A percentile compares a stretch with the other conserved stretches of the same genome.
These are phyloP conservation scores for Alternaria sp. DNA, from an alignment of 2,329 filamentous ascomycete species.

Conservation along the genomic window DNA sequence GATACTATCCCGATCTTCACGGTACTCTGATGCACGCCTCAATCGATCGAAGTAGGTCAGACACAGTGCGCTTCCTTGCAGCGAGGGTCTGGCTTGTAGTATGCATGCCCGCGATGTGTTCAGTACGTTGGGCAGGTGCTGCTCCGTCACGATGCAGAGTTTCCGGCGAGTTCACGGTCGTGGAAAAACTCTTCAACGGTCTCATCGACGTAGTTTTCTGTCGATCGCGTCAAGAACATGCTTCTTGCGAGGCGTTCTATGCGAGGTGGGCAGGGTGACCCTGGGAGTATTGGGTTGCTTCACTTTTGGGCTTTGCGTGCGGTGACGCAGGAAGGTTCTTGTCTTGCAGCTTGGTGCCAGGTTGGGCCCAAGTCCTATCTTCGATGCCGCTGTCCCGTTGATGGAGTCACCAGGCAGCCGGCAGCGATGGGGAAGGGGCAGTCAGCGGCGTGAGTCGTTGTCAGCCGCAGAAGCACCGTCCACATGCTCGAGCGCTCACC, in stretches of 20 bases:
- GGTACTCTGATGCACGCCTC: background rate
- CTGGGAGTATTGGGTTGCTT: constrained; percentile 1
- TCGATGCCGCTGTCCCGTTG: background rate
- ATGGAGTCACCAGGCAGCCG: constrained; percentile 13
- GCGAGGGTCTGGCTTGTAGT: background rate
- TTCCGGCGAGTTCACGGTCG: background rate
- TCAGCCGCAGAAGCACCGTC: constrained; percentile 17
- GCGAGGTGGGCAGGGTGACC: background rate
- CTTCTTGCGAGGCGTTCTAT: background rate
- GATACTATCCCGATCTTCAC: background rate
- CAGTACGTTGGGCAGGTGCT: background rate
- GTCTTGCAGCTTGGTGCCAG: background rate
- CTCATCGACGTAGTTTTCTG: background rate
- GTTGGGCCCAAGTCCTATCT: background rate
- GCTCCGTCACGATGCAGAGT: background rate
- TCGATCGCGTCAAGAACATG: background rate
- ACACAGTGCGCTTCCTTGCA: background rate
- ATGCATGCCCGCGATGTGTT: background rate
- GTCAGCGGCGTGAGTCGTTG: constrained; percentile 15
- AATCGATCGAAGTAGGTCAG: background rate
- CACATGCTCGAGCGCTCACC: constrained; percentile 18
- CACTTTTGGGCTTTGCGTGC: constrained; percentile 4
- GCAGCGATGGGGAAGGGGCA: constrained; percentile 6
- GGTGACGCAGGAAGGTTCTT: background rate
- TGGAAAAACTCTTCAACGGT: constrained; percentile 1